Base-by-base conservation (phyloP, 2,329 filamentous ascomycete species). In the Aspergillus spinulosporus region DNA sequence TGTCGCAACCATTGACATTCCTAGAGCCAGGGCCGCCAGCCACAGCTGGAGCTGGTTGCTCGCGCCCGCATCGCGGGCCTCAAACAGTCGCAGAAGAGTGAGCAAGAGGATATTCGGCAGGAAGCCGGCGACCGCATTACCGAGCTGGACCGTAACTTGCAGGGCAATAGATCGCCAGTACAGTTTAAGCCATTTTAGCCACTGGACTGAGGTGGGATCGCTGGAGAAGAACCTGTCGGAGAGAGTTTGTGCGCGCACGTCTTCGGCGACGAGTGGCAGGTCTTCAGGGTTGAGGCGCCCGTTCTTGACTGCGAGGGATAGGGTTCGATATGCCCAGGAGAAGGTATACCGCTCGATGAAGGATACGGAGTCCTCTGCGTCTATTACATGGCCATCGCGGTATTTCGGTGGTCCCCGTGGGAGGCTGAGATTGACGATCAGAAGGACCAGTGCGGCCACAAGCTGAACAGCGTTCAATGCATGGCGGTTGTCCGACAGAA, bases 71-170 rank as follows among this genome's bases (percentile, higher is more conserved):
- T 76, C 71, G 15, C 82, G 78, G 15, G 66, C 69, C 70, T 92
- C 88, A 8, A 92, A 78, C 5, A 83, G 78, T 31, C 79, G 78
- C n/a, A 92, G 80, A 5, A 92, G 79, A 48, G 82, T 81, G 49
- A 87, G 76, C 59, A 89, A 84, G 36, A 85, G 81, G 71, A 85
- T 84, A 65, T 90, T 88, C 1, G 89, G 89, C 0, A 83, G 79
- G 57, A 90, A 85, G 57, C 84, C 84, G n/a, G 86, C 62, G 31
- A 85, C 63, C 7, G 82, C 80, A 31, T 79, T 76, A 15, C 78
- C 59, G 0, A 84, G 59, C 3, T 84, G 84, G 11, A 88, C 66
- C 3, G 72, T 42, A 77, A 84, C 86, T 71, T 90, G 88, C 9
- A 82, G 57, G 3, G 77, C 64, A 42, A 91, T 77, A 1, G 74